Evolutionary conservation across 495 filamentous ascomycete species (phyloP), one percentile per base, ranked within the genome.

Genomic region (Opeltia flavorubescens): DNA sequence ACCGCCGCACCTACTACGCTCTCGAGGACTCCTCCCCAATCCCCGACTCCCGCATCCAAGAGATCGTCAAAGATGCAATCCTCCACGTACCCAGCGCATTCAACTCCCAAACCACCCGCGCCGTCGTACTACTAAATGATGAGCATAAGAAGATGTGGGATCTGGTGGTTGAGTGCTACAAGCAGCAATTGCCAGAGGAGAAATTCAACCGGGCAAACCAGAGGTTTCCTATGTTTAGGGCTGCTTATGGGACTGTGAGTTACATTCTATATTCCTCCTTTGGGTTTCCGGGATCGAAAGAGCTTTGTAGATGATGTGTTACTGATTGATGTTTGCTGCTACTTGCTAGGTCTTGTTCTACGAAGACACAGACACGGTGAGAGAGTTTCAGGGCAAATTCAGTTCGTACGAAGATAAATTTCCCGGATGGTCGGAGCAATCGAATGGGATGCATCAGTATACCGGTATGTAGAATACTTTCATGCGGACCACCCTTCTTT

Each of bases 381-480:
- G 66, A 47, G 56, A 58, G 7, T 63, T 66, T 43, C 51, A 61
- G 46, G 68, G 71, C 51, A 70, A 71, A 44, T 69, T 68, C 53
- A 47, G 63, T 12, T 45, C 54, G 8, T 72, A 63, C 53, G 60
- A 61, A 30, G 63, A 68, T 33, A 62, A 69, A 23, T 72, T 73
- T 52, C 55, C 59, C 40, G 55, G 62, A 24, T 76, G 70, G 69
- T 66, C 68, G 13, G 64, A 74, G 13, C 71, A 76, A 44, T 61
- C 65, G 41, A 71, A 68, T 54, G 73, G 69, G 48, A 76, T 76
- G 70, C 66, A 72, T 47, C 73, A 77, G 56, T 74, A 68, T 46
- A 61, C 66, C 58, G 56, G 67, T 70, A 63, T 8, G 66, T 61
- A 4, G 25, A 38, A 29, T 20, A 33, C 27, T 1, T 6, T 50